Evolutionary conservation across 345 rosid genomes (phyloP).

Genomic region (Gossypium australe): DNA sequence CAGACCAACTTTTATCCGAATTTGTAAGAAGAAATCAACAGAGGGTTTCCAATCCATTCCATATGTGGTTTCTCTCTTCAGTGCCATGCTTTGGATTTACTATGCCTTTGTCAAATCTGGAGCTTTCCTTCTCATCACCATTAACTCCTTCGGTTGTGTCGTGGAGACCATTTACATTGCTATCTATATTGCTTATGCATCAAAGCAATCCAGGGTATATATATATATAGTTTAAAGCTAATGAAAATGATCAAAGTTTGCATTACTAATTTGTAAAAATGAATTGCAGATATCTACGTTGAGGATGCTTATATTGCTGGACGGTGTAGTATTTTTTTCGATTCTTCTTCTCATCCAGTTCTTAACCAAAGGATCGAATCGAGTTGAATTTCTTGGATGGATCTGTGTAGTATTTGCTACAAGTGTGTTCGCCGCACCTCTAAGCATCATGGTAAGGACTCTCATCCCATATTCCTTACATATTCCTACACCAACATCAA

Average conservation of each 20-base stretch:
- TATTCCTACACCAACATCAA: neutral
- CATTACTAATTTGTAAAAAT: neutral
- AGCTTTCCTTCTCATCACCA: constrained; percentile 40
- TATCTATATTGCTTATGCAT: constrained; percentile 29
- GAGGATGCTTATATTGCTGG: constrained; percentile 41
- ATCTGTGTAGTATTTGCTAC: constrained; percentile 42
- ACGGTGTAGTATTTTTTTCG: constrained; percentile 42
- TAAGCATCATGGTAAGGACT: constrained; percentile 47
- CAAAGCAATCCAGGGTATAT: constrained; percentile 30
- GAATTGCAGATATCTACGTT: constrained; percentile 39
- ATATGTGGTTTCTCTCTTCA: constrained; percentile 14
- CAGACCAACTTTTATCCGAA: constrained; percentile 36
- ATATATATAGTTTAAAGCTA: neutral
- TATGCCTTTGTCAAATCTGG: constrained; percentile 31
- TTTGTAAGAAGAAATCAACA: constrained; percentile 36
- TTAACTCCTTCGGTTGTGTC: constrained; percentile 34
- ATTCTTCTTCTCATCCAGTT: constrained; percentile 43
- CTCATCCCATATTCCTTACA: neutral
- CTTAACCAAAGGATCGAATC: constrained; percentile 32
- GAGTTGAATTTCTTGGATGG: constrained; percentile 52
- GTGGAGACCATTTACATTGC: constrained; percentile 33
- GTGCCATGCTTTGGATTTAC: constrained; percentile 41
- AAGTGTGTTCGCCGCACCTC: constrained; percentile 59
- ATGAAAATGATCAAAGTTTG: neutral
- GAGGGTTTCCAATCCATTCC: constrained; percentile 37